Base-by-base conservation (phyloP, 352 stramenopile species). In the Phytophthora constricta region DNA sequence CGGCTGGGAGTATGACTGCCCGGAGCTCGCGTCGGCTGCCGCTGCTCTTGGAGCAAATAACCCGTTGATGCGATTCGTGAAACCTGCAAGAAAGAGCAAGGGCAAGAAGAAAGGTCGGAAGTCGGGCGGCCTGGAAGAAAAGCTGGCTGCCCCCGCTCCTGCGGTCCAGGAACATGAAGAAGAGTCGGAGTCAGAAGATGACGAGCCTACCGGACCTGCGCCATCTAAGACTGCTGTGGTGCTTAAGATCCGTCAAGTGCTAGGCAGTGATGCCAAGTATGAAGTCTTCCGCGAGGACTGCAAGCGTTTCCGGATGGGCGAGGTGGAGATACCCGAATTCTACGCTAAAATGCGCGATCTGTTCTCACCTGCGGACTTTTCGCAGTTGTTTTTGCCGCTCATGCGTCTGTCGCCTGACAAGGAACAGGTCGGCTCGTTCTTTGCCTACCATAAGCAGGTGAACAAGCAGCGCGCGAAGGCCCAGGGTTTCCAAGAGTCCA, bases 211-310 rank as follows among this genome's bases (percentile, higher is more conserved):
- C 5, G 66, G 51, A 16, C 66, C 74, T 9, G 59, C 67, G 16
- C 58, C 83, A 20, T 94, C 82, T 1, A 93, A 95, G 58, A 92
- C 80, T 39, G 80, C 84, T 26, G 67, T 94, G 10, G 82, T 94
- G 50, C 77, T 94, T 19, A 86, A 90, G 68, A 91, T 96, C 39
- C 80, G 85, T 14, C 83, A 93, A 45, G 74, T 84, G 10, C 73
- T 96, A 2, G 88, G 88, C 31, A 92, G 76, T 43, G 84, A 91
- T 46, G 84, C 84, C 20, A 94, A 93, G 68, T 96, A 94, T 59
- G 86, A 94, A 43, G 79, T 92, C 3, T 94, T 96, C 48, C 82
- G 88, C 0, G 80, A 93, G 62, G 73, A 81, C 25, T 96, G 88
- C 67, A 89, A 86, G 57, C 70, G 82, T 20, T 96, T 90, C 56